phyloP scores from a whole-genome alignment of 1,284 basidiomycete species.

The Microbotryum silenes-acaulis region DNA sequence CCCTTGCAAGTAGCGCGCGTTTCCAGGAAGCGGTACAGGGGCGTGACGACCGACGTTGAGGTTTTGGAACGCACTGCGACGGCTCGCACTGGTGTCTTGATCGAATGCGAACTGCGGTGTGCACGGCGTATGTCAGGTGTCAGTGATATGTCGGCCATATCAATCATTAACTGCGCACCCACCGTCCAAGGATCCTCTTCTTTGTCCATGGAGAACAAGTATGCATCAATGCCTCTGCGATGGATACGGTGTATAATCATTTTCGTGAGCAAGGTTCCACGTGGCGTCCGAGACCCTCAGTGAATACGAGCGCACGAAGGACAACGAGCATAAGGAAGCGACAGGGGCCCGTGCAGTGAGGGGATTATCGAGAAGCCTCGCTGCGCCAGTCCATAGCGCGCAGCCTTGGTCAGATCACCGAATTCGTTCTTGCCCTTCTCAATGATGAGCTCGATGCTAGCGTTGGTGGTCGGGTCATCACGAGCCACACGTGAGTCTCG shows the following conservation, averaged over 20 bases:
- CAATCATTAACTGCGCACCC: neutral
- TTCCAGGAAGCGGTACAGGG: conserved; percentile 23
- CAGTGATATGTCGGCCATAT: too few relatives aligned
- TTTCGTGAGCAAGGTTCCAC: too few relatives aligned
- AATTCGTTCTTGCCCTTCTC: conserved; percentile 13
- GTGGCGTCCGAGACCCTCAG: too few relatives aligned
- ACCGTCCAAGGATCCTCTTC: conserved; percentile 16
- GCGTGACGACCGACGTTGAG: neutral
- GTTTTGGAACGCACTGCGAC: too few relatives aligned
- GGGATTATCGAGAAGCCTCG: conserved; percentile 30
- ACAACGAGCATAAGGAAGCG: conserved; percentile 24
- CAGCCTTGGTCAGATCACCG: conserved; percentile 12
- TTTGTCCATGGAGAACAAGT: conserved; percentile 10
- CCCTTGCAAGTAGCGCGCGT: conserved; percentile 19
- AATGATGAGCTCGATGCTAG: conserved; percentile 7
- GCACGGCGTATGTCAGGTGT: too few relatives aligned
- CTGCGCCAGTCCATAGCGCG: conserved; percentile 31
- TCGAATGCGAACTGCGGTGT: too few relatives aligned
- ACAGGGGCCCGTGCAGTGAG: conserved; percentile 20
- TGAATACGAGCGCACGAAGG: conserved; percentile 12
- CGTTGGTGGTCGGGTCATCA: too few relatives aligned
- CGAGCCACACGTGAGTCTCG: too few relatives aligned
- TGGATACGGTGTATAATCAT: too few relatives aligned
- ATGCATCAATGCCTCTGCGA: conserved; percentile 22
- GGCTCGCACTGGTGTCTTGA: too few relatives aligned